phyloP scores from a whole-genome alignment of 768 basidiomycete species.

The Lentinula aciculospora region DNA sequence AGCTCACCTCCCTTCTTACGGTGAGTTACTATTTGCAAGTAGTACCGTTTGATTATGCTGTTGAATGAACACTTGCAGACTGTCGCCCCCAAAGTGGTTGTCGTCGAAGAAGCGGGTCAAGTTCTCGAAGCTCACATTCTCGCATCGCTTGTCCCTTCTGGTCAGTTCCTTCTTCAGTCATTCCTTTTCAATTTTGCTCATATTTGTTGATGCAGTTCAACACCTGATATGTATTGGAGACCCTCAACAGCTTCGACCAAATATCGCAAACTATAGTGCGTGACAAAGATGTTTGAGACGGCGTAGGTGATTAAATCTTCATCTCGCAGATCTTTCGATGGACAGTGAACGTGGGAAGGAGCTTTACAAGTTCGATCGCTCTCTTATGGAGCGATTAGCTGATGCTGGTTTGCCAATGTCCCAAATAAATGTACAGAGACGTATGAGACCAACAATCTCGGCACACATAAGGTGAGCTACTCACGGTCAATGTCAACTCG shows the following conservation, averaged over 20 bases:
- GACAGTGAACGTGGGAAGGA: conserved; percentile 51
- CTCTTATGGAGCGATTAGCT: conserved; percentile 71
- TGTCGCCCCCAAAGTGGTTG: conserved; percentile 51
- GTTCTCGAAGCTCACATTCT: conserved; percentile 76
- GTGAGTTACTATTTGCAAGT: conserved; percentile 24
- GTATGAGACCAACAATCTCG: conserved; percentile 72
- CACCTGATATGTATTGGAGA: conserved; percentile 82
- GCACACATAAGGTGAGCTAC: conserved; percentile 45
- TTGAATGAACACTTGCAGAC: conserved; percentile 29
- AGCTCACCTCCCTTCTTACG: conserved; percentile 50
- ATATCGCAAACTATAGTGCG: conserved; percentile 56
- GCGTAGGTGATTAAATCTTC: too few relatives aligned
- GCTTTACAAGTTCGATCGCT: conserved; percentile 65
- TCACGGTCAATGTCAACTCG: background rate
- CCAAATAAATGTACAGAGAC: conserved; percentile 61
- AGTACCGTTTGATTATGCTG: background rate
- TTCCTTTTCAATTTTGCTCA: background rate
- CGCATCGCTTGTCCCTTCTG: conserved; percentile 51
- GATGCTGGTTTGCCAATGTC: conserved; percentile 57
- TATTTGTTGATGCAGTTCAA: conserved; percentile 31
- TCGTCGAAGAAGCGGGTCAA: conserved; percentile 82
- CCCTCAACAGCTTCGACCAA: conserved; percentile 70
- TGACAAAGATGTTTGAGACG: too few relatives aligned
- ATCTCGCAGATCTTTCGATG: conserved; percentile 56
- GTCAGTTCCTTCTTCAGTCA: background rate